Percentiles rank a stretch among this genome's conserved stretches.
Evolutionary conservation across 1,139 yeast species (phyloP).

Genomic region (Scheffersomyces stambukii): DNA sequence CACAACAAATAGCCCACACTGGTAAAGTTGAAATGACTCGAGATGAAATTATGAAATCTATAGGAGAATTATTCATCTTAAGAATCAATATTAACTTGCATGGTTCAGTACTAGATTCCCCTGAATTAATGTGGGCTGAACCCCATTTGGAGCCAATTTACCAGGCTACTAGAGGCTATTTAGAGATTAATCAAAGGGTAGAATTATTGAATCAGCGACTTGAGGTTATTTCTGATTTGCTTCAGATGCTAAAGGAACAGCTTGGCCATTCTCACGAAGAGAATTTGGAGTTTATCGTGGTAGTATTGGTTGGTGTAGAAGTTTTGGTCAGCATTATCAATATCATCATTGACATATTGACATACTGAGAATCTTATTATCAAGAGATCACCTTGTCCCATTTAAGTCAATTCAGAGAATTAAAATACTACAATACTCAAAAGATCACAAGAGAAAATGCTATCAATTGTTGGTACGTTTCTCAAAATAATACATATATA

Average conservation of each 20-base stretch:
- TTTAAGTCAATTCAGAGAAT: too few relatives aligned
- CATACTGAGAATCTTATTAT: too few relatives aligned
- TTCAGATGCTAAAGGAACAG: conserved; percentile 96
- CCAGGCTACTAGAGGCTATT: conserved; percentile 91
- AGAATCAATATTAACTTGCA: conserved; percentile 88
- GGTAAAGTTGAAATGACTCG: conserved; percentile 94
- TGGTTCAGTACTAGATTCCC: conserved; percentile 93
- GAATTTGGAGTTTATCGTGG: conserved; percentile 87
- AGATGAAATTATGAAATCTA: conserved; percentile 92
- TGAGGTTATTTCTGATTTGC: conserved; percentile 87
- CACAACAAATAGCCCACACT: conserved; percentile 88
- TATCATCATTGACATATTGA: conserved; percentile 40
- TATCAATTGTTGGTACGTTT: too few relatives aligned
- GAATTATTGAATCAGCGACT: conserved; percentile 83
- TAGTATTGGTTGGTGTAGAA: conserved; percentile 88
- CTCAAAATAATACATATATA: too few relatives aligned
- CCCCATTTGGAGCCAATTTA: conserved; percentile 96
- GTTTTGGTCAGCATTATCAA: conserved; percentile 85
- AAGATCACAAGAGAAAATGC: too few relatives aligned
- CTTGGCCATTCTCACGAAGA: conserved; percentile 90
- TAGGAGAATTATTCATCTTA: conserved; percentile 89
- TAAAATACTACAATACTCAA: too few relatives aligned
- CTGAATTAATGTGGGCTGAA: conserved; percentile 98
- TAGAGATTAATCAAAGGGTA: conserved; percentile 91
- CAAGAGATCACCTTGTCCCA: too few relatives aligned